Conservation (phyloP, 1,284 basidiomycete species). For the Ganoderma lingzhi region DNA sequence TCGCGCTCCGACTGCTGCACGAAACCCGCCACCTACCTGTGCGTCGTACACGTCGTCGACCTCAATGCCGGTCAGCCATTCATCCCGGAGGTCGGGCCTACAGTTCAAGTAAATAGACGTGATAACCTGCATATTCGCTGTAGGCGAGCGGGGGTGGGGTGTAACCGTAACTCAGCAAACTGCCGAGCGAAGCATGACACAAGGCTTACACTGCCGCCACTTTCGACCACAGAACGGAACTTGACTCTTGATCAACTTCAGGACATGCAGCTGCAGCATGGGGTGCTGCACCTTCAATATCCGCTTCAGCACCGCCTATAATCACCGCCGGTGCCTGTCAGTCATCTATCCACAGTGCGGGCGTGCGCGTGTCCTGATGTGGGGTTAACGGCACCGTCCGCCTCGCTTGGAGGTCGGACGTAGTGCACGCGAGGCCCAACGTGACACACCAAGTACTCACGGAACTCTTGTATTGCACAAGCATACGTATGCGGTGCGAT, state of each 20-base stretch:
- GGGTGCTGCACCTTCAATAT: conserved; percentile 95
- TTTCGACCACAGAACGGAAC: conserved; percentile 98
- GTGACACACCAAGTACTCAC: conserved; percentile 53
- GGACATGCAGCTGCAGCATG: conserved; percentile 93
- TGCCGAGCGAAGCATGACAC: conserved; percentile 9
- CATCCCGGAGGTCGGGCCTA: conserved; percentile 94
- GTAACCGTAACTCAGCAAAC: neutral
- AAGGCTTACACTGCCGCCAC: conserved; percentile 90
- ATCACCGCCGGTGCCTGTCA: conserved; percentile 22
- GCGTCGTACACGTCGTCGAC: conserved; percentile 91
- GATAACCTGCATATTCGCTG: conserved; percentile 99
- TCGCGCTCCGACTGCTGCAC: neutral
- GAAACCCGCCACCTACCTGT: conserved; percentile 54
- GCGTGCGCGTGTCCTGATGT: neutral
- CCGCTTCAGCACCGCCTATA: conserved; percentile 92
- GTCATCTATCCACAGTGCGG: conserved; percentile 7
- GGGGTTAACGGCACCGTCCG: neutral
- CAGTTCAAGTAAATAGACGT: conserved; percentile 98
- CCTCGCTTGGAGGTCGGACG: neutral
- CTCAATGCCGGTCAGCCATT: conserved; percentile 96
- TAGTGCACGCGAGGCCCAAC: neutral
- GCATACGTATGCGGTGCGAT: conserved; percentile 93
- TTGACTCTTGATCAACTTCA: conserved; percentile 99
- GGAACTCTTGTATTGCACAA: conserved; percentile 98
- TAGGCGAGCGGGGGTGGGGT: conserved; percentile 5